Conservation (phyloP, 2,329 filamentous ascomycete species). For the Mollisiaceae sp. region DNA sequence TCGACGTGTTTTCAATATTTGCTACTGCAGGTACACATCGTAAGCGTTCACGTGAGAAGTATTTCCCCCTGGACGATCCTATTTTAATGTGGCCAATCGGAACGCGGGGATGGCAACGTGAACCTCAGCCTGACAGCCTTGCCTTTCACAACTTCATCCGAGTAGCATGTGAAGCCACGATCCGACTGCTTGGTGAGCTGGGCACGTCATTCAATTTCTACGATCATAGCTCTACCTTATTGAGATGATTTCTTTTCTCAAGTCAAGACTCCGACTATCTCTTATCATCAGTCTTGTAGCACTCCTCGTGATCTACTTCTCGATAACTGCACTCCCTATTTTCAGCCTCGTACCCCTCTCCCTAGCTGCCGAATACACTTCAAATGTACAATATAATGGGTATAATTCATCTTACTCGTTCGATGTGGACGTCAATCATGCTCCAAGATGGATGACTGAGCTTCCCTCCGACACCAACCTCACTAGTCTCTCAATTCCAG, state of each 20-base stretch:
- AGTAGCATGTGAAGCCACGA: not conserved
- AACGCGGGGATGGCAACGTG: not conserved
- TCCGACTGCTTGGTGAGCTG: not conserved
- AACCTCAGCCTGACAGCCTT: not conserved
- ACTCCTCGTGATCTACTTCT: not conserved
- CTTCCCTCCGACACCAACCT: slow-evolving; percentile 50
- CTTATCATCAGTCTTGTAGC: not conserved
- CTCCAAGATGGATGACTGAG: slow-evolving; percentile 50
- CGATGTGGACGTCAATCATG: slow-evolving; percentile 45
- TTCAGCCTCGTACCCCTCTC: slow-evolving; percentile 12
- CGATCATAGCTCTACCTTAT: not conserved
- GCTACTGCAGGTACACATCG: slow-evolving; percentile 12
- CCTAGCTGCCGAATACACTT: slow-evolving; percentile 7
- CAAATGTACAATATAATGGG: slow-evolving; percentile 37
- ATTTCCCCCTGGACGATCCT: not conserved
- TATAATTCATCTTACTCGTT: slow-evolving; percentile 50
- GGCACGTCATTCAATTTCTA: not conserved
- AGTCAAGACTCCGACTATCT: not conserved
- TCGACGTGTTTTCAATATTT: slow-evolving; percentile 2
- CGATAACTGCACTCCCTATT: not conserved
- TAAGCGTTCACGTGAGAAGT: slow-evolving; percentile 3
- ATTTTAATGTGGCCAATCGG: slow-evolving; percentile 9
- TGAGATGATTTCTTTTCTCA: not conserved
- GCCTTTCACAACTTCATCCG: not conserved
- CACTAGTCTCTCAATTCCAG: slow-evolving; percentile 54